Conservation (phyloP, 208 protist species). For the Blastocrithidia nonstop region DNA sequence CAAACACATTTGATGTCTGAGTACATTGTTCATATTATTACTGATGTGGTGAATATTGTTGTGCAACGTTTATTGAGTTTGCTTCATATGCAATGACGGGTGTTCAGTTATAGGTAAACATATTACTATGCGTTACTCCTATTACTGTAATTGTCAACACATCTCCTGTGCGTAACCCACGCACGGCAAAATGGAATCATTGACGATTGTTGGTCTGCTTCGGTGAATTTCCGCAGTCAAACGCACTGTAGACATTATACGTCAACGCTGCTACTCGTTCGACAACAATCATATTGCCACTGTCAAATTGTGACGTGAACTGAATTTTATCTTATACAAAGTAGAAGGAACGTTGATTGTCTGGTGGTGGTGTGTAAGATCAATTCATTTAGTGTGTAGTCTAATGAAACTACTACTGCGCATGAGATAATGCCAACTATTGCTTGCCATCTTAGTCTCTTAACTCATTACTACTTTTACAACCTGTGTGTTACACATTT, state of each 20-base stretch:
- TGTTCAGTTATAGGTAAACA: slow-evolving; percentile 79
- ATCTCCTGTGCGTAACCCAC: slow-evolving; percentile 36
- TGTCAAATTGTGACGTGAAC: slow-evolving; percentile 84
- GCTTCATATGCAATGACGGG: too few relatives aligned
- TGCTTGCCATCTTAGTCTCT: too few relatives aligned
- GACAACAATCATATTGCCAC: slow-evolving; percentile 80
- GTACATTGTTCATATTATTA: too few relatives aligned
- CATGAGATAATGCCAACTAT: too few relatives aligned
- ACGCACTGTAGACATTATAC: slow-evolving; percentile 63
- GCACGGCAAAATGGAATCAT: slow-evolving; percentile 88
- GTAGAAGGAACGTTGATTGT: slow-evolving; percentile 79
- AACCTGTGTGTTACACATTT: too few relatives aligned
- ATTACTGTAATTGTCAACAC: slow-evolving; percentile 50
- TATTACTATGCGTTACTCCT: slow-evolving; percentile 70
- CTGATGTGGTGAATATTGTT: too few relatives aligned
- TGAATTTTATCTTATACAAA: slow-evolving; percentile 71
- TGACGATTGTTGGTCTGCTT: slow-evolving; percentile 80
- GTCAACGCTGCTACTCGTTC: slow-evolving; percentile 45
- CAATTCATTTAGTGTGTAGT: too few relatives aligned
- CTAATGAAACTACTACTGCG: too few relatives aligned
- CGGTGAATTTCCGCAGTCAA: slow-evolving; percentile 74
- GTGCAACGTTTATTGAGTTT: too few relatives aligned
- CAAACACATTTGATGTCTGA: too few relatives aligned
- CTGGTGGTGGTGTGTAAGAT: slow-evolving; percentile 47
- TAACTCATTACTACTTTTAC: too few relatives aligned